Evolutionary conservation across 495 filamentous ascomycete genomes (phyloP).

Genomic region (Tuber melanosporum): DNA sequence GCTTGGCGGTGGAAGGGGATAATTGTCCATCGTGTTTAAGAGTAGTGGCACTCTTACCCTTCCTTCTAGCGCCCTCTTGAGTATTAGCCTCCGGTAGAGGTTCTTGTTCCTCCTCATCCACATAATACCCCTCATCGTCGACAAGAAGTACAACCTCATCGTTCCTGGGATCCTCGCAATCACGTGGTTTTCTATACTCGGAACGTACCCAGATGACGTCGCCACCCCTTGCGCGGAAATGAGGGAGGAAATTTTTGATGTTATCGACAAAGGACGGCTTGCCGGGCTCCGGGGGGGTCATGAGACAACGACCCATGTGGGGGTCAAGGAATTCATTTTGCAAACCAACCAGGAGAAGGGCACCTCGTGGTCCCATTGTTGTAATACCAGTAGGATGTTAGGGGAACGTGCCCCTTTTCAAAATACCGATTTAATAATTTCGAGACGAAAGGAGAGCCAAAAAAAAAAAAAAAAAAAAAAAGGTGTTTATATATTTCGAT

Average conservation of each 20-base stretch:
- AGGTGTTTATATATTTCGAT: not conserved
- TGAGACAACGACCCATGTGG: constrained; percentile 58
- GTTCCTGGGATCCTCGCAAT: constrained; percentile 46
- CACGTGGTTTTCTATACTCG: constrained; percentile 59
- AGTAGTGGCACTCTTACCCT: constrained; percentile 2
- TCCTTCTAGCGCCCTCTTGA: constrained; percentile 20
- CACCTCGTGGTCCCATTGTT: constrained; percentile 62
- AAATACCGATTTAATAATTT: not conserved
- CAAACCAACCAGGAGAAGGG: constrained; percentile 75
- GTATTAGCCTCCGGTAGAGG: not conserved
- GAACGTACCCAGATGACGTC: constrained; percentile 86
- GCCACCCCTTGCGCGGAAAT: constrained; percentile 65
- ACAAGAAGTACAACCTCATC: constrained; percentile 48
- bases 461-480: not conserved
- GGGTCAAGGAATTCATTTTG: constrained; percentile 84
- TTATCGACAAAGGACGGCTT: constrained; percentile 58
- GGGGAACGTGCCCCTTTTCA: not conserved
- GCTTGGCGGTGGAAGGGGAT: constrained; percentile 18
- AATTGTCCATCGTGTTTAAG: constrained; percentile 23
- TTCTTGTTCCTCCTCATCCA: constrained; percentile 19
- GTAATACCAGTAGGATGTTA: constrained; percentile 17
- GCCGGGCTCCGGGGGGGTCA: constrained; percentile 44
- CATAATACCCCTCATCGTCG: constrained; percentile 27
- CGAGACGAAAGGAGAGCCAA: not conserved
- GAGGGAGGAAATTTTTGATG: constrained; percentile 58